Base-by-base conservation (phyloP, 139 green algal species). In the Chlorella vulgaris region DNA sequence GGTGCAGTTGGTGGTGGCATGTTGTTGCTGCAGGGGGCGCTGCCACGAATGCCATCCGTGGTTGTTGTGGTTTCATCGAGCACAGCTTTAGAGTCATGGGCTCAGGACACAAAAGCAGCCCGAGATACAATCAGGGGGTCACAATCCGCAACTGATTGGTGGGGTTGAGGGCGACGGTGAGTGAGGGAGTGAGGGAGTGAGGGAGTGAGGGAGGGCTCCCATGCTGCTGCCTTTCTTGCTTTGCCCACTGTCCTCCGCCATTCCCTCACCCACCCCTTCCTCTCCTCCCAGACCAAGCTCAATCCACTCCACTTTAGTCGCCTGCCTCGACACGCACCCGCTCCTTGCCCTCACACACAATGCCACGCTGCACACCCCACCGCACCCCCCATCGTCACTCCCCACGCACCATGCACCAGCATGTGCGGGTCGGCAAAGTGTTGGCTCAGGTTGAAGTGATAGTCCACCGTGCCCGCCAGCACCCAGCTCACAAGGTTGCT, bases 371-470 rank as follows among this genome's bases (percentile, higher is more conserved):
- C n/a, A n/a, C n/a, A n/a, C n/a, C n/a, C n/a, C n/a, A n/a, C n/a
- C n/a, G n/a, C 58, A 66, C 7, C 15, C 18, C 15, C 21, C 7
- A 10, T 8, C 28, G 26, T 28, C 19, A 38, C 29, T 38, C 10
- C 28, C 3, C 61, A 68, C 73, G 26, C 75, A 66, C 74, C 82
- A 38, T 75, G 66, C 4, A 86, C 36, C 19, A 82, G 58, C 82
- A 86, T 86, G 74, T 86, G 82, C 2, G 82, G 82, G 75, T 86
- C 83, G 33, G 82, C 62, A 67, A 83, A 86, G 75, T 86, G 82
- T 31, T 67, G 75, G 0, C 67, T 51, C 43, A 83, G 69, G 40
- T 31, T 42, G n/a, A 83, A 18, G 75, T 79, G 75, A 51, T 86
- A 86, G 31, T 86, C 82, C 19, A 86, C 53, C 58, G 83, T 69